Evolutionary conservation across 306 rosid species (phyloP).

Genomic region (Begonia fuchsioides): DNA sequence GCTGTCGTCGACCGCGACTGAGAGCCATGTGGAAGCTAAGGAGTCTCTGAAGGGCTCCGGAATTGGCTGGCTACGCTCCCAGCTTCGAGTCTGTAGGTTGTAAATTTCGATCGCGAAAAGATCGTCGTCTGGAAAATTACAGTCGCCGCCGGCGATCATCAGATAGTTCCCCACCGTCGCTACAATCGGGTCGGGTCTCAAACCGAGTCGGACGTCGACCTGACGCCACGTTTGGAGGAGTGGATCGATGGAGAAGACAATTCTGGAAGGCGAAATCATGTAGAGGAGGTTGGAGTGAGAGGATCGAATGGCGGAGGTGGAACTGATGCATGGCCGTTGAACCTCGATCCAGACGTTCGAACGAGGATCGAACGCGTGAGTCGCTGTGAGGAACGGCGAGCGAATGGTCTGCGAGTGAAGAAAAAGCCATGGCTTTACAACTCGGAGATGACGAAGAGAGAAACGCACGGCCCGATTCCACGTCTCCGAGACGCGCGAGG

Average conservation of each 20-base stretch:
- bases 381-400: conserved; percentile 19
- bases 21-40: conserved; percentile 38
- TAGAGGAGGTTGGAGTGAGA: conserved; percentile 47
- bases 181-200: conserved; percentile 48
- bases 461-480: conserved; percentile 43
- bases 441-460: conserved; percentile 26
- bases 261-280: conserved; percentile 27
- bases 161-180: conserved; percentile 26
- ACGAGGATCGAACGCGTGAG: conserved; percentile 62
- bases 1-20: conserved; percentile 25
- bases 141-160: conserved; percentile 40
- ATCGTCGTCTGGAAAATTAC: conserved; percentile 43
- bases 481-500: conserved; percentile 32
- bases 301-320: conserved; percentile 35
- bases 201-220: conserved; percentile 25
- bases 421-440: conserved; percentile 53
- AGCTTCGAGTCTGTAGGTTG: conserved; percentile 12
- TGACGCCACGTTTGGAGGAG: conserved; percentile 36
- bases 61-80: conserved; percentile 39
- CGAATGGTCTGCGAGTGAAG: conserved; percentile 26
- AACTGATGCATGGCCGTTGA: conserved; percentile 10
- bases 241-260: conserved; percentile 41
- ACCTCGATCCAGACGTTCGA: conserved; percentile 40
- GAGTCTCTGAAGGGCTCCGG: conserved; percentile 32
- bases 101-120: conserved; percentile 44